These are phyloP conservation scores for Leptographium lundbergii DNA, from an alignment of 2,329 filamentous ascomycete species.

Conservation along the genomic window DNA sequence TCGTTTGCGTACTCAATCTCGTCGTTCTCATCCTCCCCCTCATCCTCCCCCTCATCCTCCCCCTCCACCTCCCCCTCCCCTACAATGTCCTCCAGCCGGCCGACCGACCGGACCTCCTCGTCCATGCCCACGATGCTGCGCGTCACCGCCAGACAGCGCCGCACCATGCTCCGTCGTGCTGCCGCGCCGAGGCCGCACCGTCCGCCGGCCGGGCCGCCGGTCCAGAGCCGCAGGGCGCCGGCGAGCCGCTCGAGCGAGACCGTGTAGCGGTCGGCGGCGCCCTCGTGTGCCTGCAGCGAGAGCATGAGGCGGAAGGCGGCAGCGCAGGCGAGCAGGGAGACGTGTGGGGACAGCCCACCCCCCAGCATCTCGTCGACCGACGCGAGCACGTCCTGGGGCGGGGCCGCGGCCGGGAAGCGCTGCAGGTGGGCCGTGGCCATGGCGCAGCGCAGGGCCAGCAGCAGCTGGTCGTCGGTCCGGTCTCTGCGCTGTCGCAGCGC, in stretches of 20 bases:
- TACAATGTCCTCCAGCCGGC: not conserved
- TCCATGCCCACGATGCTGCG: conserved; percentile 48
- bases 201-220: conserved; percentile 38
- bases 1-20: conserved; percentile 30
- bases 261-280: conserved; percentile 33
- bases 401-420: conserved; percentile 19
- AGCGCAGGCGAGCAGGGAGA: conserved; percentile 47
- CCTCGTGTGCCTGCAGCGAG: conserved; percentile 32
- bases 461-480: conserved; percentile 27
- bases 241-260: conserved; percentile 42
- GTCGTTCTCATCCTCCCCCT: no score
- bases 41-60: conserved; percentile 31
- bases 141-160: conserved; percentile 41
- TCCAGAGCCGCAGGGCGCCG: conserved; percentile 47
- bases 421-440: conserved; percentile 48
- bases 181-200: conserved; percentile 36
- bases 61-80: not conserved
- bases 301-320: conserved; percentile 47
- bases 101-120: conserved; percentile 23
- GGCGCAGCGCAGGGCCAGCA: conserved; percentile 45
- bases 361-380: conserved; percentile 38
- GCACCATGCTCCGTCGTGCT: conserved; percentile 40
- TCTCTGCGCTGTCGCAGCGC: conserved; percentile 32
- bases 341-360: conserved; percentile 13
- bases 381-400: conserved; percentile 29